phyloP scores from a whole-genome alignment of 805 yeast species.

The Nakazawaea anatomiae region DNA sequence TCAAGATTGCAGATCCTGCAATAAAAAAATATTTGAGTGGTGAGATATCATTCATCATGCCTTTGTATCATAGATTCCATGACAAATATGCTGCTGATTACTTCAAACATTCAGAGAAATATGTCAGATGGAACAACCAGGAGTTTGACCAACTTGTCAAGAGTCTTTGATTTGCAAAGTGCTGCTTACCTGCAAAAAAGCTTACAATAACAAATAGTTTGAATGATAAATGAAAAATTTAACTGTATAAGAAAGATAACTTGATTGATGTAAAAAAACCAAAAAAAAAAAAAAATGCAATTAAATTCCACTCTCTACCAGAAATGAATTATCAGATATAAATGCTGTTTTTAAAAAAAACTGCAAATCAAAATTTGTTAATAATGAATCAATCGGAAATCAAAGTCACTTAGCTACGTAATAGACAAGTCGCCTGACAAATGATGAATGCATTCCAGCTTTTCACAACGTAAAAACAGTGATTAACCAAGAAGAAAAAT shows the following conservation, averaged over 20 bases:
- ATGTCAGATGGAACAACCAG: conserved; percentile 42
- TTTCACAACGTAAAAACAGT: neutral
- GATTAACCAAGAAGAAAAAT: neutral
- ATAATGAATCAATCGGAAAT: too few relatives aligned
- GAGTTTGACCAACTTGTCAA: conserved; percentile 29
- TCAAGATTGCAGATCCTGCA: conserved; percentile 59
- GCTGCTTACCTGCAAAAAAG: neutral
- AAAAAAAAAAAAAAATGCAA: too few relatives aligned
- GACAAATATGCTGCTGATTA: conserved; percentile 74
- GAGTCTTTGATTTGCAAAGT: conserved; percentile 17
- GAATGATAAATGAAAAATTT: neutral
- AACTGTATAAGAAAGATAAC: neutral
- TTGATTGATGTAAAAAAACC: too few relatives aligned
- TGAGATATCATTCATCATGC: conserved; percentile 75
- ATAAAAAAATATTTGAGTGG: conserved; percentile 58
- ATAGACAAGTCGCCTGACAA: too few relatives aligned
- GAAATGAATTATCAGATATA: too few relatives aligned
- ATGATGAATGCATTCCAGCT: too few relatives aligned
- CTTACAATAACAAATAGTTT: neutral
- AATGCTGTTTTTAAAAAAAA: too few relatives aligned
- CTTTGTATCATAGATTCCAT: conserved; percentile 80
- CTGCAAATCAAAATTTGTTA: too few relatives aligned
- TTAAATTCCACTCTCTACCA: too few relatives aligned
- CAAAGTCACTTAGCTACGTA: too few relatives aligned
- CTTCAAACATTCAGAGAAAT: conserved; percentile 64